Conservation (phyloP, 1,284 basidiomycete species). For the Naganishia sp. region DNA sequence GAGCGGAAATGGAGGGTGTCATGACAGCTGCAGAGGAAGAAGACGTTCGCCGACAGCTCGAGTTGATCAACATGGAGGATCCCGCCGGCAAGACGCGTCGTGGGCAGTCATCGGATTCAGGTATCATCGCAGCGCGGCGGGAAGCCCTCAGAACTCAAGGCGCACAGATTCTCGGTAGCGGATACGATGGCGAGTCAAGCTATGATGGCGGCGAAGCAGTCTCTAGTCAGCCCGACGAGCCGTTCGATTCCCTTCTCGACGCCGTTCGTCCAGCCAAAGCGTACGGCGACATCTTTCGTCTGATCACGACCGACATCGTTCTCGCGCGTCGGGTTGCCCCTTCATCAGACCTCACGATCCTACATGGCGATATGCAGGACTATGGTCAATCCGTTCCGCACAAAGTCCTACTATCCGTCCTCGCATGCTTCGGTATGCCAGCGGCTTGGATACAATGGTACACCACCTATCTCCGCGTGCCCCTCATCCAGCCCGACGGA, state of each 20-base stretch:
- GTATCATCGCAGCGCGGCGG: neutral
- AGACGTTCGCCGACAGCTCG: constrained; percentile 19
- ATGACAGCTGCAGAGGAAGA: neutral
- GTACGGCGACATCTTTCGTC: constrained; percentile 27
- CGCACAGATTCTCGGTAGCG: constrained; percentile 1
- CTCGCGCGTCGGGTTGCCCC: constrained; percentile 18
- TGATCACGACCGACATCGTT: constrained; percentile 25
- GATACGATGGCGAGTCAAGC: constrained; percentile 2
- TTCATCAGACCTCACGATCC: constrained; percentile 13
- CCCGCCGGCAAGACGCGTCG: neutral
- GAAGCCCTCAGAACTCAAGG: neutral
- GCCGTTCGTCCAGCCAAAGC: constrained; percentile 20
- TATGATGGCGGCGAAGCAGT: neutral
- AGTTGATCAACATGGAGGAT: constrained; percentile 16
- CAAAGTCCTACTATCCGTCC: constrained; percentile 13
- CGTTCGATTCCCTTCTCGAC: constrained; percentile 2
- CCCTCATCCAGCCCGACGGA: constrained; percentile 6
- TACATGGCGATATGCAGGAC: constrained; percentile 31
- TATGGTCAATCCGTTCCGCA: constrained; percentile 27
- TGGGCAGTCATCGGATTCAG: neutral
- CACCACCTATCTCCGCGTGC: constrained; percentile 13
- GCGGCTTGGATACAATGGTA: constrained; percentile 20
- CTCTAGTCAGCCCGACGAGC: neutral
- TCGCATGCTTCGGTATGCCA: constrained; percentile 27
- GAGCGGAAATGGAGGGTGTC: constrained; percentile 7